These are phyloP conservation scores for Ceratobasidium sp. DNA, from an alignment of 1,284 basidiomycete genomes.

Conservation along the genomic window DNA sequence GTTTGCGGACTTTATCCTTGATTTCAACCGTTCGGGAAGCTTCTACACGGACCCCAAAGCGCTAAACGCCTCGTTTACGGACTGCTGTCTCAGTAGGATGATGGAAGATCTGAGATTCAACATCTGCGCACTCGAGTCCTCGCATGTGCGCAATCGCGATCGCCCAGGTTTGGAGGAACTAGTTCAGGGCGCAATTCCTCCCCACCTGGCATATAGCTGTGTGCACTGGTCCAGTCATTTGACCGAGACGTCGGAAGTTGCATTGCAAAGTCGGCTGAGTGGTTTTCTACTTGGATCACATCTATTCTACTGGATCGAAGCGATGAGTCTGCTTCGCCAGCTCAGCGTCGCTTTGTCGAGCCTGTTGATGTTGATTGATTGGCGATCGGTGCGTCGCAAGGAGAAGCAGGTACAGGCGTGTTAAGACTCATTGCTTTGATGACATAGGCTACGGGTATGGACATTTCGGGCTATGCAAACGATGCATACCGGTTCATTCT, in stretches of 20 bases:
- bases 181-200: background rate
- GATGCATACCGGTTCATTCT: conserved; percentile 30
- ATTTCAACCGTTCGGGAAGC: conserved; percentile 12
- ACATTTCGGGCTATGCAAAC: conserved; percentile 2
- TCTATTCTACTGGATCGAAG: conserved; percentile 8
- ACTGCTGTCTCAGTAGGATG: conserved; percentile 21
- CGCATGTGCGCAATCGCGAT: background rate
- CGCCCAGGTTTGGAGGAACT: background rate
- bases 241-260: background rate
- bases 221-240: conserved; percentile 14
- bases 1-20: conserved; percentile 35
- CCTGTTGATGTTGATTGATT: too few relatives aligned
- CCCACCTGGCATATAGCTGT: conserved; percentile 8
- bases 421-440: background rate
- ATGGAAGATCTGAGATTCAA: background rate
- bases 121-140: conserved; percentile 20
- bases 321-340: background rate
- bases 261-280: background rate
- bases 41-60: conserved; percentile 6
- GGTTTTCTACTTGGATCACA: background rate
- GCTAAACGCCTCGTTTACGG: conserved; percentile 14
- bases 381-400: background rate
- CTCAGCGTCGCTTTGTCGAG: background rate
- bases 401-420: background rate
- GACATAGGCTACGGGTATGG: too few relatives aligned